Evolutionary conservation across 2,329 filamentous ascomycete genomes (phyloP).

Genomic region (Lecanicillium sp.): DNA sequence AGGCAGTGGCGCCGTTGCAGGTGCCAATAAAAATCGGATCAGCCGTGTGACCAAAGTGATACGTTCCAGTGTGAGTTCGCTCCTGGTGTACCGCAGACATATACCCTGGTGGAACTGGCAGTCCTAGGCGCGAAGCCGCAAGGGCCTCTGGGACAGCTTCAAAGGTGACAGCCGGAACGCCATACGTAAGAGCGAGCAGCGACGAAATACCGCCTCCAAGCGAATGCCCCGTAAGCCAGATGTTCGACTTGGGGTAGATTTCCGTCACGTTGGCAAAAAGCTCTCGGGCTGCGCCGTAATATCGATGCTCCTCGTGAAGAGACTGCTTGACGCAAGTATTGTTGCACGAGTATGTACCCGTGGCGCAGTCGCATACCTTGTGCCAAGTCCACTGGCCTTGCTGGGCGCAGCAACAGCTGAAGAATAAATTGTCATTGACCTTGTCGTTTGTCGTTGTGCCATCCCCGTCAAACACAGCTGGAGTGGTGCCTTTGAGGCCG

Average conservation of each 20-base stretch:
- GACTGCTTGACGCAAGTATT: conserved; percentile 76
- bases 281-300: conserved; percentile 83
- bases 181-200: conserved; percentile 85
- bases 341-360: conserved; percentile 82
- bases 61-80: conserved; percentile 65
- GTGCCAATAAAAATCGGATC: conserved; percentile 92
- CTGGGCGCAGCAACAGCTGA: conserved; percentile 94
- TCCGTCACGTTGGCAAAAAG: conserved; percentile 89
- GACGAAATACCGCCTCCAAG: conserved; percentile 83
- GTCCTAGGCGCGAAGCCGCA: conserved; percentile 72
- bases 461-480: conserved; percentile 91
- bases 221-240: conserved; percentile 91
- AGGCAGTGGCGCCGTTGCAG: conserved; percentile 82
- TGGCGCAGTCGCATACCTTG: conserved; percentile 88
- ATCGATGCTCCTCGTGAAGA: conserved; percentile 74
- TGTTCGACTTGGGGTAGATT: conserved; percentile 72
- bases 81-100: conserved; percentile 64
- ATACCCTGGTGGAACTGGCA: conserved; percentile 75
- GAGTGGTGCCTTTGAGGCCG: conserved; percentile 83
- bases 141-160: conserved; percentile 89
- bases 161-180: conserved; percentile 83
- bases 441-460: conserved; percentile 97
- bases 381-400: conserved; percentile 86
- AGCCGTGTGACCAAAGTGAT: conserved; percentile 90
- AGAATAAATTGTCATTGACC: conserved; percentile 94